Evolutionary conservation across 257 asterid genomes (phyloP), one percentile per base, ranked within the genome.

Genomic region (Nicotiana paniculata): DNA sequence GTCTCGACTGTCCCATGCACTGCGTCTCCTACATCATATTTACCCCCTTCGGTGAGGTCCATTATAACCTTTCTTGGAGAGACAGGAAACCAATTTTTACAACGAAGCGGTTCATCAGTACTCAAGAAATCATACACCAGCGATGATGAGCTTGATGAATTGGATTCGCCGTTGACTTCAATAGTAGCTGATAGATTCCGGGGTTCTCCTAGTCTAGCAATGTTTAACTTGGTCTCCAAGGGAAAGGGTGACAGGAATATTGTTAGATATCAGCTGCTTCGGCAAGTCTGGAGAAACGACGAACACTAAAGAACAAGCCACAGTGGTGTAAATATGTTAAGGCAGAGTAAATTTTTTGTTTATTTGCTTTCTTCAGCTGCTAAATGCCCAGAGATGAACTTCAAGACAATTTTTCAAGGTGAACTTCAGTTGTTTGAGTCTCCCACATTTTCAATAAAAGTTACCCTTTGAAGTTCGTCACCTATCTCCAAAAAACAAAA

Each of bases 61-160:
- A 88, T 93, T 9, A 81, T 85, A 37, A 84, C 89, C 55, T 90
- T 77, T 17, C 79, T 88, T 82, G 91, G 91, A 80, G 94, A 92
- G 77, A 90, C 87, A 11, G 93, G 95, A 66, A 90, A 70, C 79
- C 92, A 90, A 69, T 87, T 87, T 55, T 85, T 87, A 2, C 86
- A 85, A 43, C 90, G 85, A 59, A 90, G 89, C 84, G 83, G 90
- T 65, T 84, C 93, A 53, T 84, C 94, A 10, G 83, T 91, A 53
- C 89, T 96, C 16, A 86, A 82, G 33, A 95, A 93, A 79, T 87
- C 97, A 2, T 84, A 90, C 85, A 88, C 88, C 11, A 95, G 99
- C 33, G 99, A 95, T 11, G 97, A 95, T 65, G 99, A 95, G 88
- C 86, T 95, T 1, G 93, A 91, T 28, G 99, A 92, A 84, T 87